Evolutionary conservation across 2,329 filamentous ascomycete species (phyloP).

Genomic region (Fusarium xylarioides): DNA sequence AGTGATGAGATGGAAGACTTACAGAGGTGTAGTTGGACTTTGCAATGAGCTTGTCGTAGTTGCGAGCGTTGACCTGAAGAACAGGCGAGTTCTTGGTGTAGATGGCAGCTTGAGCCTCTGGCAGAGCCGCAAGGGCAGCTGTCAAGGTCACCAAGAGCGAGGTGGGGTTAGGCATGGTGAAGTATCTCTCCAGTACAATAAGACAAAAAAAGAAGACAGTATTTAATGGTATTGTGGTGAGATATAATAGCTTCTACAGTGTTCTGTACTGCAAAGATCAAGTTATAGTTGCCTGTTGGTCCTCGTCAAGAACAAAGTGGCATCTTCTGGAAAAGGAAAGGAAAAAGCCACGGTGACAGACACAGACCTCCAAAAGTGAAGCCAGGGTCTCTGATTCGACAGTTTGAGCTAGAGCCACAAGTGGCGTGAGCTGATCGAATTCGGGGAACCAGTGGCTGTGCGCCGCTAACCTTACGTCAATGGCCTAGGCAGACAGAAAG

Average conservation of each 20-base stretch:
- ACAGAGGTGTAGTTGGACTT: constrained; percentile 93
- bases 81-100: constrained; percentile 91
- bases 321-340: constrained; percentile 37
- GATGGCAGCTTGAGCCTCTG: constrained; percentile 73
- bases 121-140: constrained; percentile 71
- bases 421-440: constrained; percentile 32
- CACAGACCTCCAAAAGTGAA: constrained; percentile 9
- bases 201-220: neutral
- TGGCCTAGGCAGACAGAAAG: constrained; percentile 8
- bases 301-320: constrained; percentile 39
- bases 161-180: constrained; percentile 63
- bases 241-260: neutral
- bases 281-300: constrained; percentile 8
- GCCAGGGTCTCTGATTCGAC: constrained; percentile 31
- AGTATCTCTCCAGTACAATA: neutral
- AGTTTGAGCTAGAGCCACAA: constrained; percentile 37
- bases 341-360: constrained; percentile 46
- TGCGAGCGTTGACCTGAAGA: constrained; percentile 80
- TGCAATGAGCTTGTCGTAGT: constrained; percentile 83
- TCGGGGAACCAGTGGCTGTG: constrained; percentile 33
- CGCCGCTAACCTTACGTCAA: constrained; percentile 29
- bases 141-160: constrained; percentile 55
- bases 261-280: neutral
- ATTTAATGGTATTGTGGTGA: neutral
- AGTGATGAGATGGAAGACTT: constrained; percentile 48